phyloP scores from a whole-genome alignment of 2,329 filamentous ascomycete species.

The Bipolaris bicolor region DNA sequence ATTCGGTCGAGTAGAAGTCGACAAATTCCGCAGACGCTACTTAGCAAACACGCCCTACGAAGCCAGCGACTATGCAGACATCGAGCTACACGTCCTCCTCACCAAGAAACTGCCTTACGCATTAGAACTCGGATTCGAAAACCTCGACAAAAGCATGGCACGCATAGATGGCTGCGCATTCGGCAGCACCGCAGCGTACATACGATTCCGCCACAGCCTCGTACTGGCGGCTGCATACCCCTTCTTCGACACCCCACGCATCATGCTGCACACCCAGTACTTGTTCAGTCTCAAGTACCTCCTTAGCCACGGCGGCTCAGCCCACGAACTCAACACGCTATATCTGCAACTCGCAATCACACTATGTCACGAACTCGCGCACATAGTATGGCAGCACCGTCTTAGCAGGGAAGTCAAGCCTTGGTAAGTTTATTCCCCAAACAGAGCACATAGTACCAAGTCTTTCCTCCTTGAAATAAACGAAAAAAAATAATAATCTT shows the following conservation, averaged over 20 bases:
- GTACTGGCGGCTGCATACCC: background rate
- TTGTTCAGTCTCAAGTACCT: constrained; percentile 2
- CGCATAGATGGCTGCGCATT: background rate
- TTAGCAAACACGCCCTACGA: background rate
- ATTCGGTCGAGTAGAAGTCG: background rate
- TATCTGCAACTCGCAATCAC: constrained; percentile 8
- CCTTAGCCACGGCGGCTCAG: background rate
- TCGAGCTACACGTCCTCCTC: background rate
- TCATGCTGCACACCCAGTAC: constrained; percentile 10
- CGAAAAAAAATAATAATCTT: too few relatives aligned
- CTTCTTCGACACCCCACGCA: background rate
- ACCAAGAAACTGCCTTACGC: background rate
- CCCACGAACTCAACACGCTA: background rate
- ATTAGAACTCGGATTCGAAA: background rate
- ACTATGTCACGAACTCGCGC: constrained; percentile 12
- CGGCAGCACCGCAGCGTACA: background rate
- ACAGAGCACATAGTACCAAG: too few relatives aligned
- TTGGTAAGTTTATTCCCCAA: constrained; percentile 1
- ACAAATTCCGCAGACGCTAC: background rate
- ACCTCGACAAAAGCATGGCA: background rate
- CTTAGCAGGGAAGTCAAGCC: background rate
- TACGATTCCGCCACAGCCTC: background rate
- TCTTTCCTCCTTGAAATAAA: too few relatives aligned
- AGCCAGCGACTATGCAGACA: background rate
- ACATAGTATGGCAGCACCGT: constrained; percentile 9